Conservation (phyloP, 2,329 filamentous ascomycete species). For the Trichoderma harzianum region DNA sequence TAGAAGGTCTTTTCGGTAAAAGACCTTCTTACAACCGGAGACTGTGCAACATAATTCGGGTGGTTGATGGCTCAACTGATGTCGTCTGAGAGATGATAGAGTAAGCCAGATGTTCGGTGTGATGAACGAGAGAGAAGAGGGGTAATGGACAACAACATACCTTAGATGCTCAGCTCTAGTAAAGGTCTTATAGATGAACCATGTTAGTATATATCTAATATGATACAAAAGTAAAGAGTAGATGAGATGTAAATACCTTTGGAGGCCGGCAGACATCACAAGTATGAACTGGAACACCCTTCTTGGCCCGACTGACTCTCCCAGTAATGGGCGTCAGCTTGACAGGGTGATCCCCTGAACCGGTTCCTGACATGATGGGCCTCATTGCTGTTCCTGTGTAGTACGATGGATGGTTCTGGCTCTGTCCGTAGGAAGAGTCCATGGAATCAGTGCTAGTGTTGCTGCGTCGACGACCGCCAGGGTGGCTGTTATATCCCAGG, state of each 20-base stretch:
- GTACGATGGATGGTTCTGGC: constrained; percentile 24
- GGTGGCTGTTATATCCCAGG: constrained; percentile 27
- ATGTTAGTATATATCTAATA: constrained; percentile 9
- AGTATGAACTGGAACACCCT: constrained; percentile 55
- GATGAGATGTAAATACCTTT: constrained; percentile 40
- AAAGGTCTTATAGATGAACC: constrained; percentile 46
- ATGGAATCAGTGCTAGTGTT: constrained; percentile 49
- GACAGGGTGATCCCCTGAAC: constrained; percentile 38
- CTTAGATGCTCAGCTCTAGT: constrained; percentile 61
- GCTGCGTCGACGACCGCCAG: constrained; percentile 38
- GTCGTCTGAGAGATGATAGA: constrained; percentile 42
- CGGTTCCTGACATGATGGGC: constrained; percentile 37
- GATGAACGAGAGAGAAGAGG: neutral
- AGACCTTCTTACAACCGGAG: constrained; percentile 54
- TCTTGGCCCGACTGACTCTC: constrained; percentile 56
- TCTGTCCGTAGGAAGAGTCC: constrained; percentile 38
- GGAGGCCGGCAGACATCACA: constrained; percentile 51
- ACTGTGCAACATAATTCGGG: constrained; percentile 51
- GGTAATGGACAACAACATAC: constrained; percentile 35
- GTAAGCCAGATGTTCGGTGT: constrained; percentile 11
- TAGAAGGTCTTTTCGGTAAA: constrained; percentile 58
- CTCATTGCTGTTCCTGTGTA: constrained; percentile 35
- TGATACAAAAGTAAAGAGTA: neutral
- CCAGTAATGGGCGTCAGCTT: constrained; percentile 56
- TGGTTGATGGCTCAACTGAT: constrained; percentile 57